Base-by-base conservation (phyloP, 345 rosid species). In the Cardiospermum halicacabum region DNA sequence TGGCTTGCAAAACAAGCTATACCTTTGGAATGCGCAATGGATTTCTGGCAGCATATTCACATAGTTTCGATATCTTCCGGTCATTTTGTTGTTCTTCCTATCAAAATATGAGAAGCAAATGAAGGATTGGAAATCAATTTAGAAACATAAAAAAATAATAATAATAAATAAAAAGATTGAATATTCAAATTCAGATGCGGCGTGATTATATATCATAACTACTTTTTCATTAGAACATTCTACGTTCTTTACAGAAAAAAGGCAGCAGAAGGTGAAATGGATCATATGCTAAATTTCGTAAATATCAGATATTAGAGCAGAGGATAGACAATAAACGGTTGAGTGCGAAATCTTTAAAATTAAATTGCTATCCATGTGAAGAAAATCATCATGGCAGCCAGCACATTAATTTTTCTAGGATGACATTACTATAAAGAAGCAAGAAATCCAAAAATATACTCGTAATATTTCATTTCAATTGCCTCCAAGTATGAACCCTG, bases 1-100 rank as follows among this genome's bases (percentile, higher is more conserved):
- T 61, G 26, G 58, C 40, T 66, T 67, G 56, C 39, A 19, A 19
- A 28, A 66, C 47, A 64, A 64, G 53, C 43, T 51, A 53, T 87
- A 95, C 99, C 96, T 83, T 89, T 4, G 99, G 99, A 69, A 95
- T 83, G 56, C 96, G 96, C 69, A 95, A 71, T 66, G 98, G 92
- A 60, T 95, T 91, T 76, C 81, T 95, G 56, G 85, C 77, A 69
- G 91, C 98, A 76, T 95, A 95, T 72, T 95, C 98, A 75, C 99
- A 95, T 27, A 95, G 83, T 77, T 89, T 95, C 64, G 85, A 89
- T 21, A 95, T 91, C 79, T 81, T 91, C 67, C 98, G 77, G 54
- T 91, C 99, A 79, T 89, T 91, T 36, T 89, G 92, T 61, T 83
- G 97, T 74, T 91, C 96, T 16, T 82, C 96, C 98, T 95, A 76